phyloP scores from a whole-genome alignment of 2,329 filamentous ascomycete species.

The Beauveria sp. region DNA sequence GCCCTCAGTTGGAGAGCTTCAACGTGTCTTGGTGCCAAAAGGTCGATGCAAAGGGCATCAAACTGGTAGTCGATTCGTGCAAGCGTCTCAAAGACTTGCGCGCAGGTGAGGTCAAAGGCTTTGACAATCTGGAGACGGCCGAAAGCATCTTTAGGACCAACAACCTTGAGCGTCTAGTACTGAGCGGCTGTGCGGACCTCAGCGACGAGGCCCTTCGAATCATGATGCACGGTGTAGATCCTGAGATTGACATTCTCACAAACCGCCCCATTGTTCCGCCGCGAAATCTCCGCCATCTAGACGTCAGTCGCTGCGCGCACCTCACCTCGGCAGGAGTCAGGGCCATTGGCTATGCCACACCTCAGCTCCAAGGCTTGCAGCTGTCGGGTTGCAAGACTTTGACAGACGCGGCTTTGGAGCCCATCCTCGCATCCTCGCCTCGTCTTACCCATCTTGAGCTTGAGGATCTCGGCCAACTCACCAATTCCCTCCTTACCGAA shows the following conservation, averaged over 20 bases:
- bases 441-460: slow-evolving; percentile 79
- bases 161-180: slow-evolving; percentile 69
- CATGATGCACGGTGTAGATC: slow-evolving; percentile 68
- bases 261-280: slow-evolving; percentile 67
- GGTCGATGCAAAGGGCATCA: slow-evolving; percentile 70
- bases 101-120: slow-evolving; percentile 73
- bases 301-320: slow-evolving; percentile 69
- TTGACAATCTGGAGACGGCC: slow-evolving; percentile 67
- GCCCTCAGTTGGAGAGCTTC: slow-evolving; percentile 71
- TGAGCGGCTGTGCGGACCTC: slow-evolving; percentile 73
- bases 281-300: slow-evolving; percentile 73
- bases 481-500: slow-evolving; percentile 63
- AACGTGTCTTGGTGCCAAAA: slow-evolving; percentile 93
- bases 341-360: slow-evolving; percentile 64
- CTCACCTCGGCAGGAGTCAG: slow-evolving; percentile 69
- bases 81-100: slow-evolving; percentile 68
- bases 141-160: slow-evolving; percentile 71
- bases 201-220: slow-evolving; percentile 65
- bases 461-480: slow-evolving; percentile 74
- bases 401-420: slow-evolving; percentile 63
- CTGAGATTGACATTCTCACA: slow-evolving; percentile 74
- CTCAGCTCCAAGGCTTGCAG: slow-evolving; percentile 73
- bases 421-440: slow-evolving; percentile 67
- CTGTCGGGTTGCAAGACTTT: slow-evolving; percentile 70
- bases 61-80: slow-evolving; percentile 65